Base-by-base conservation (phyloP, 108 stramenopile species). In the Nitzschia inconspicua region DNA sequence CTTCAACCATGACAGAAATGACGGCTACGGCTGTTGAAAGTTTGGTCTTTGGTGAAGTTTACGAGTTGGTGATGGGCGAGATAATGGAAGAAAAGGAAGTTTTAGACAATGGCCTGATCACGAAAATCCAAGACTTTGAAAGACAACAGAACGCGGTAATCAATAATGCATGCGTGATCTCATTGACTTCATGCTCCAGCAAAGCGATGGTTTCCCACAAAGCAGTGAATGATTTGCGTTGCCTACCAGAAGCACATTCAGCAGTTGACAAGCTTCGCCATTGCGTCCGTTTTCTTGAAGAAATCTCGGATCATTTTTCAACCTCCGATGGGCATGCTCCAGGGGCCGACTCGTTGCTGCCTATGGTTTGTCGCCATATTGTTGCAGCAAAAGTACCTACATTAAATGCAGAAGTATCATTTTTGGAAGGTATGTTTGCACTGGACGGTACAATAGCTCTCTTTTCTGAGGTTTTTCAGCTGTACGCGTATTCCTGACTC, bases 341-440 rank as follows among this genome's bases (percentile, higher is more conserved):
- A 31, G 73, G 82, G 25, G 91, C 91, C 11, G 91, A 93, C 30
- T 81, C 81, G 0, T 68, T 93, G 43, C 64, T 93, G 31, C 82
- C 75, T 27, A 78, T 89, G 73, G 91, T 88, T 0, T 93, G 91
- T 54, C 83, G 85, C 46, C 91, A 93, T 62, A 60, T 93, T 46
- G 56, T 85, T 48, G 70, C 73, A 31, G 84, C 87, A 3, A 77
- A 79, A 27, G 77, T 89, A 0, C 31, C 44, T 0, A 29, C 72
- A 23, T 84, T 88, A 56, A 83, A 93, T 67, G 85, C 88, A 10
- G 87, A 94, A 59, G 66, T 89, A 18, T 78, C 79, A 11, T 94
- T 94, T 44, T 56, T 94, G 60, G 92, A 94, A 64, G n/a, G n/a
- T n/a, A n/a, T n/a, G n/a, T n/a, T n/a, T n/a, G n/a, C n/a, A n/a